Evolutionary conservation across 208 protist species (phyloP), one percentile per base, ranked within the genome.

Genomic region (Vickermania ingenoplastis): DNA sequence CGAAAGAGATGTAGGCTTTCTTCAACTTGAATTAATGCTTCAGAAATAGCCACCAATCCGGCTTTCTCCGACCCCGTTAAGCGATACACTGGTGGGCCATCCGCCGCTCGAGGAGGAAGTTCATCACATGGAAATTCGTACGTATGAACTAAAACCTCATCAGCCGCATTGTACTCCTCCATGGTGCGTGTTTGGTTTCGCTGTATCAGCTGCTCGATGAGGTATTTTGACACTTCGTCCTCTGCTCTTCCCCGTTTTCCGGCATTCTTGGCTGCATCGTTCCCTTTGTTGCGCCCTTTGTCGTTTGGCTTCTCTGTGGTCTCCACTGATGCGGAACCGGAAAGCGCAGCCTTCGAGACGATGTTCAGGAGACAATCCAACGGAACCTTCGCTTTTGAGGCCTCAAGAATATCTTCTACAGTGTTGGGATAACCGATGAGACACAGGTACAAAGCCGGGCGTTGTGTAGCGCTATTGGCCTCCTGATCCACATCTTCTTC

Each of bases 311-410:
- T 24, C 23, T 7, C 13, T 14, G 31, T 59, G 36, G 24, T 58
- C 55, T 61, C 41, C 17, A 55, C 57, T 7, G 54, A 58, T 1
- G 21, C 21, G 30, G 65, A 80, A 3, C 73, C 73, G 22, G 31
- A 61, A 2, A 79, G 64, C 7, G 68, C 26, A 27, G 59, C 69
- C 4, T 64, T 56, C 50, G 57, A 70, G 13, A 36, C 45, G 1
- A 83, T 29, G 14, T 69, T 62, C 22, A 83, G 13, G 1, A 83
- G 31, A 7, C 54, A 67, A 31, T 83, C 67, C 41, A 83, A 60
- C 3, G 57, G 26, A 1, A 83, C 31, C 1, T 62, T 63, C 22
- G 31, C 49, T 21, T 29, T 45, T 51, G 61, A 31, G 56, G 75
- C 26, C 31, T 67, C 66, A 27, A 64, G 23, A 17, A 83, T 31